A percentile compares a stretch with the other conserved stretches of the same genome.
These are phyloP conservation scores for Citeromyces nyonsensis DNA, from an alignment of 805 yeast genomes.

Conservation along the genomic window DNA sequence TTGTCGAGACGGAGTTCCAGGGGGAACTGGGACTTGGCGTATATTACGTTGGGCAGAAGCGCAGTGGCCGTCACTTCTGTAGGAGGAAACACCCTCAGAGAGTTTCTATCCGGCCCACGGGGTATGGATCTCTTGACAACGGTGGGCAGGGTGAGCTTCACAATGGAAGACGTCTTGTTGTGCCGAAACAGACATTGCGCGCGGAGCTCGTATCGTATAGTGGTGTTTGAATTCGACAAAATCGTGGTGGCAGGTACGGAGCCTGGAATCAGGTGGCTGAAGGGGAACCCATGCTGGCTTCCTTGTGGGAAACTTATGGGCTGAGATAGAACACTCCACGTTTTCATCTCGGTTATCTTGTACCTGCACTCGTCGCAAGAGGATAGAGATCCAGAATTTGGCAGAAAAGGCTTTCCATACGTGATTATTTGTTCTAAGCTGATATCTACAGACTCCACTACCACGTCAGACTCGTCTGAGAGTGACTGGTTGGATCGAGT, in stretches of 20 bases:
- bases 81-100: conserved; percentile 89
- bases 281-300: conserved; percentile 71
- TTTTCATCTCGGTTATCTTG: conserved; percentile 48
- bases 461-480: conserved; percentile 7
- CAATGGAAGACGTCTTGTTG: conserved; percentile 17
- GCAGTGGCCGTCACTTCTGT: conserved; percentile 82
- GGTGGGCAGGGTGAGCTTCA: conserved; percentile 42
- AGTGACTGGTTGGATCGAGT: conserved; percentile 4
- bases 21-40: conserved; percentile 78
- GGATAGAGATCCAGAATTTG: conserved; percentile 30
- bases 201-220: conserved; percentile 55
- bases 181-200: conserved; percentile 23
- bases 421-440: conserved; percentile 58
- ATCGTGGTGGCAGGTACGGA: conserved; percentile 70
- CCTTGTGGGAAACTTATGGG: conserved; percentile 47
- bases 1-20: conserved; percentile 74
- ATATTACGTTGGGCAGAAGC: conserved; percentile 74
- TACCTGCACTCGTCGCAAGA: conserved; percentile 44
- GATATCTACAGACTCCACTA: conserved; percentile 29
- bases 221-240: conserved; percentile 33
- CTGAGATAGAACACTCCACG: conserved; percentile 72
- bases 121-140: conserved; percentile 64
- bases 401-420: conserved; percentile 50
- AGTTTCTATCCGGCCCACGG: conserved; percentile 73
- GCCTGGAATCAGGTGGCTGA: conserved; percentile 82